Conservation (phyloP, 257 asterid species). For the Solanum virginianum region DNA sequence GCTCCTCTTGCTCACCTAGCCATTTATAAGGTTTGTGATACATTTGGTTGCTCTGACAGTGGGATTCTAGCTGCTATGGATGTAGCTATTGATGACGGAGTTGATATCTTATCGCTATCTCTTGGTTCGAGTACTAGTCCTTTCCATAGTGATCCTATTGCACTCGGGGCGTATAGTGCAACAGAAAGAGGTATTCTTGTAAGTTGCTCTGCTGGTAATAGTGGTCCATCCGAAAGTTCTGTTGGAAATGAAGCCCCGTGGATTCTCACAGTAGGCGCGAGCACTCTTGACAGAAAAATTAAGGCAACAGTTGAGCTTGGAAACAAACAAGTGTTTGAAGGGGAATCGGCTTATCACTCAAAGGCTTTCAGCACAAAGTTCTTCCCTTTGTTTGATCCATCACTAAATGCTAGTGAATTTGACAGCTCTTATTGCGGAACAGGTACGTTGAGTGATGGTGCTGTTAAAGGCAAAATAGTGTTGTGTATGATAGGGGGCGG, state of each 20-base stretch:
- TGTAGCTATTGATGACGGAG: slow-evolving; percentile 28
- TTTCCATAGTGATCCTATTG: slow-evolving; percentile 8
- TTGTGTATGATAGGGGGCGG: slow-evolving; percentile 18
- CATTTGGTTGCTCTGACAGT: slow-evolving; percentile 16
- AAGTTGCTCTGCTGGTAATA: slow-evolving; percentile 28
- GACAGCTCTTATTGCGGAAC: slow-evolving; percentile 8
- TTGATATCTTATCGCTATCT: slow-evolving; percentile 28
- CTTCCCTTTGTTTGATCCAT: slow-evolving; percentile 25
- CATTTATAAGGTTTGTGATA: slow-evolving; percentile 22
- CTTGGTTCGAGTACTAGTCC: neutral
- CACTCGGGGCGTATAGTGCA: slow-evolving; percentile 32
- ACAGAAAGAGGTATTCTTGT: slow-evolving; percentile 34
- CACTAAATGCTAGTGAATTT: neutral
- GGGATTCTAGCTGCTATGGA: slow-evolving; percentile 37
- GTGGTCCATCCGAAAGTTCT: slow-evolving; percentile 3
- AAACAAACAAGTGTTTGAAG: slow-evolving; percentile 4
- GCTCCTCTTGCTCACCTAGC: slow-evolving; percentile 59
- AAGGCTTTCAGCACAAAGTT: neutral
- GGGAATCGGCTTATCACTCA: slow-evolving; percentile 26
- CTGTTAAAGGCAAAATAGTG: slow-evolving; percentile 34
- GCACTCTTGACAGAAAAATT: slow-evolving; percentile 26
- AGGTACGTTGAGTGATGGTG: neutral
- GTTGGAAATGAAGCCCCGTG: slow-evolving; percentile 30
- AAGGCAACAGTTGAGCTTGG: slow-evolving; percentile 24
- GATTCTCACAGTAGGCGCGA: slow-evolving; percentile 47